Evolutionary conservation across 257 asterid species (phyloP), one percentile per base, ranked within the genome.

Genomic region (Plantago major): DNA sequence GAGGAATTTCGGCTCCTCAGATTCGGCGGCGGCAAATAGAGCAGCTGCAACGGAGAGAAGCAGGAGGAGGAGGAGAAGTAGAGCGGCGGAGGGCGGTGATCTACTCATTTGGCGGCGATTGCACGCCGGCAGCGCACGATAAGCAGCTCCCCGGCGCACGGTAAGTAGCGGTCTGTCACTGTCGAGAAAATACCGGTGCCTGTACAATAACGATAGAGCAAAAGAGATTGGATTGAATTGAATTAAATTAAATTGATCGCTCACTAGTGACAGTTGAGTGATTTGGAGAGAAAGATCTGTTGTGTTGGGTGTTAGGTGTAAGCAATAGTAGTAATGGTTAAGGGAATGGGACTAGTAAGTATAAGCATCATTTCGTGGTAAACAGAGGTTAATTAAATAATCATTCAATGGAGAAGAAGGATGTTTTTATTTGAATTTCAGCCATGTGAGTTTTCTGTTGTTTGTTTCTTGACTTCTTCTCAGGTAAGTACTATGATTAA

Each of bases 91-190:
- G 62, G 50, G 46, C 26, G 77, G 65, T 51, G 86, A 78, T 71
- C 78, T 77, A 73, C 76, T 78, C 97, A 89, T 91, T 76, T 59
- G 76, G 73, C 68, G 66, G 40, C 40, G 7, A 55, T 56, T 16
- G 72, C 78, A 71, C 82, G 79, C 76, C 87, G 83, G 72, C 83
- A 79, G 89, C 89, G 90, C 78, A 69, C 81, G 71, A 53, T 43
- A 66, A 68, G 72, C 72, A 22, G 26, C 26, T 22, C 26, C 26
- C 26, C 26, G 60, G 78, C 89, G 90, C 78, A 69, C 81, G 71
- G 50, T 43, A 66, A 68, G 72, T 71, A 22, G 26, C 46, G 66
- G 71, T 50, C 67, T 64, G 82, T 72, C 82, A 75, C 67, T 66
- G 48, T 67, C 69, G 62, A n/a, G 40, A 55, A 43, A 65, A 76